A percentile compares a stretch with the other conserved stretches of the same genome.
Conservation (phyloP, 441 rosid species). For the Bocquillonia castaneifolia region DNA sequence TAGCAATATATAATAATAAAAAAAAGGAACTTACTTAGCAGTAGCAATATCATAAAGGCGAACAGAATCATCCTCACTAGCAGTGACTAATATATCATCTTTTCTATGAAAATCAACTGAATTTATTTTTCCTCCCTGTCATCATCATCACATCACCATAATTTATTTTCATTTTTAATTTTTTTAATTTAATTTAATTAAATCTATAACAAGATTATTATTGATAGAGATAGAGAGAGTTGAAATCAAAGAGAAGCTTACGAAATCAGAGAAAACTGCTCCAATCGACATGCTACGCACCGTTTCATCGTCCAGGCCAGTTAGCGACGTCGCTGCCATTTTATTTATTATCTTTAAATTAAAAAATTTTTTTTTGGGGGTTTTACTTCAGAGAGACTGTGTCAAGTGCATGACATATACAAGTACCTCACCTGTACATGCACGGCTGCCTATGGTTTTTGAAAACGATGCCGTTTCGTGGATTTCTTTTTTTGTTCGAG, state of each 20-base stretch:
- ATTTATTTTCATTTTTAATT: no score
- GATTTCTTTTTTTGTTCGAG: no score
- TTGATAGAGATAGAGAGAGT: no score
- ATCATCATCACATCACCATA: not conserved
- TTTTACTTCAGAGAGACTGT: no score
- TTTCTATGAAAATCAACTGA: conserved; percentile 85
- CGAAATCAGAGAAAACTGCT: conserved; percentile 89
- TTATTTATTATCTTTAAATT: no score
- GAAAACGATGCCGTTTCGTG: no score
- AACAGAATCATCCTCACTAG: conserved; percentile 91
- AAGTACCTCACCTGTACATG: no score
- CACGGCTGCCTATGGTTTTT: no score
- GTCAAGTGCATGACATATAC: no score
- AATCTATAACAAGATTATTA: no score
- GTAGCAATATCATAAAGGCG: conserved; percentile 80
- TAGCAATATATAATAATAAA: not conserved
- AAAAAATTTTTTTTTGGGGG: no score
- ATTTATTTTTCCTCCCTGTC: conserved; percentile 73
- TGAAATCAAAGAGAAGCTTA: conserved; percentile 29
- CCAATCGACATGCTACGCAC: conserved; percentile 85
- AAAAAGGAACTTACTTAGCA: conserved; percentile 50
- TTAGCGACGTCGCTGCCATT: conserved; percentile 40
- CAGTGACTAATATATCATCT: conserved; percentile 77
- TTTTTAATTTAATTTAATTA: no score
- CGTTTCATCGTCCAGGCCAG: conserved; percentile 58